phyloP scores from a whole-genome alignment of 176 grass and related monocot species.

The Olyra latifolia region DNA sequence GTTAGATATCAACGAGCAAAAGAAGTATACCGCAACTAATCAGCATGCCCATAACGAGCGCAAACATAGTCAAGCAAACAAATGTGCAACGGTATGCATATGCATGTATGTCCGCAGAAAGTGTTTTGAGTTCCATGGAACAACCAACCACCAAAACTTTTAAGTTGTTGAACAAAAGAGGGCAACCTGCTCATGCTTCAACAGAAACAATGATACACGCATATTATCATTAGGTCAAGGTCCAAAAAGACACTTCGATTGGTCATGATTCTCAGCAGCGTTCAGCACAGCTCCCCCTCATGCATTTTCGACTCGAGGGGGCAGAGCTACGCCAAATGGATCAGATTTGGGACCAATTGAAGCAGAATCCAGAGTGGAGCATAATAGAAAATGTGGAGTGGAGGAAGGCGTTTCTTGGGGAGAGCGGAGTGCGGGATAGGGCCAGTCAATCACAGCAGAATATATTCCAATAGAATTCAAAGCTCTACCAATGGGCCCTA shows the following conservation, averaged over 20 bases:
- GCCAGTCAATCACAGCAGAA: no score
- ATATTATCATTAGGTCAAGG: not conserved
- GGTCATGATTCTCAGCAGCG: not conserved
- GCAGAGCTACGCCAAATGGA: no score
- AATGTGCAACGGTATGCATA: not conserved
- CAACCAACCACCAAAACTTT: not conserved
- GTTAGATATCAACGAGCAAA: not conserved
- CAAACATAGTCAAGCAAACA: not conserved
- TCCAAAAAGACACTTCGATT: not conserved
- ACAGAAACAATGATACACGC: not conserved
- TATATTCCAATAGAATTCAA: no score
- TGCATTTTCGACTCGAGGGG: no score
- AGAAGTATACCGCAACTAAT: not conserved
- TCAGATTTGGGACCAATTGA: no score
- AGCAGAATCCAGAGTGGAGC: no score
- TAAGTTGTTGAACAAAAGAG: not conserved
- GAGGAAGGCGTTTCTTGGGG: no score
- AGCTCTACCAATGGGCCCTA: no score
- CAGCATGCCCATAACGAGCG: not conserved
- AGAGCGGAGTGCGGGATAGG: no score
- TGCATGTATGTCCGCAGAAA: not conserved
- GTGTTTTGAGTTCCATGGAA: not conserved
- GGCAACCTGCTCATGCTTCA: not conserved
- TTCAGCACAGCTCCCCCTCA: no score
- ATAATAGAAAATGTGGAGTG: no score